Evolutionary conservation across 805 yeast genomes (phyloP).

Genomic region (Torulaspora delbrueckii): DNA sequence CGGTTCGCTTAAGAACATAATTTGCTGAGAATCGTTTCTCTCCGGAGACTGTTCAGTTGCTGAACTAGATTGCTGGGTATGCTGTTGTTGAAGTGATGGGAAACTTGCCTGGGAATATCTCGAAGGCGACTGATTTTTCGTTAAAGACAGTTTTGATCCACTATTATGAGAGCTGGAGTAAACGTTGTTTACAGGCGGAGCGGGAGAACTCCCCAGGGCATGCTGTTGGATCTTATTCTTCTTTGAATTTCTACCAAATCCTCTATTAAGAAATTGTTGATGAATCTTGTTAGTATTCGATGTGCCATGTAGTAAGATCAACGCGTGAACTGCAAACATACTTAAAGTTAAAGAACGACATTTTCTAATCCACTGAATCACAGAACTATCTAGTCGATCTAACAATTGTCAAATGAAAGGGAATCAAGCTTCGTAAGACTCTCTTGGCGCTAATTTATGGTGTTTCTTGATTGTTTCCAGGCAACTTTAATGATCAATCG

Average conservation of each 20-base stretch:
- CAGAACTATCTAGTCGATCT: background rate
- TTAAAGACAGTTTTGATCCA: constrained; percentile 44
- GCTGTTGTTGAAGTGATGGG: constrained; percentile 16
- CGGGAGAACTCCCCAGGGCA: constrained; percentile 14
- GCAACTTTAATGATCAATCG: background rate
- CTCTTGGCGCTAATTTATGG: background rate
- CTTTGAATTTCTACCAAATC: constrained; percentile 55
- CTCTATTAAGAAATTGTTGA: constrained; percentile 33
- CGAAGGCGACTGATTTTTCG: constrained; percentile 35
- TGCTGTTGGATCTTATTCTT: constrained; percentile 39
- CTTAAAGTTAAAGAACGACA: constrained; percentile 33
- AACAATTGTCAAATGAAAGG: too few relatives aligned
- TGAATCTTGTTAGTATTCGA: constrained; percentile 7
- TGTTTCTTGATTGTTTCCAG: background rate
- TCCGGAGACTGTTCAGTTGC: constrained; percentile 15
- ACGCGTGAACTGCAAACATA: constrained; percentile 14
- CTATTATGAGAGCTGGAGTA: constrained; percentile 40
- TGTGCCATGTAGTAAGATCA: background rate
- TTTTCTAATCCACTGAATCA: background rate
- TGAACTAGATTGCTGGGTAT: constrained; percentile 6
- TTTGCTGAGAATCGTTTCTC: constrained; percentile 28
- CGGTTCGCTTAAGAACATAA: constrained; percentile 80
- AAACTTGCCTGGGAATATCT: constrained; percentile 25
- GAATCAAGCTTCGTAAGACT: too few relatives aligned
- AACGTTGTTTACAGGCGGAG: constrained; percentile 23